Evolutionary conservation across 306 rosid species (phyloP), one percentile per base, ranked within the genome.

Genomic region (Trifolium repens): DNA sequence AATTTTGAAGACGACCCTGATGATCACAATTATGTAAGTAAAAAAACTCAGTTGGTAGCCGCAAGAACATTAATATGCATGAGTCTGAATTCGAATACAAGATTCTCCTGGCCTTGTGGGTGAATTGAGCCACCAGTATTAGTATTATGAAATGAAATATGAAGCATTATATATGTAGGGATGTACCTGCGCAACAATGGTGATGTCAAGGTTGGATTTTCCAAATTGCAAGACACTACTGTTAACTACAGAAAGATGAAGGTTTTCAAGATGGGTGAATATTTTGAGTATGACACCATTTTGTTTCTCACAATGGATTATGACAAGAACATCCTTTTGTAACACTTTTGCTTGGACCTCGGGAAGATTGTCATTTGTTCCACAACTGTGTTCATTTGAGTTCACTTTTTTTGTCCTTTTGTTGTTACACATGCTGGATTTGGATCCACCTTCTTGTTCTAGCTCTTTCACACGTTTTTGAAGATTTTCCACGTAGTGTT

Each of bases 151-250:
- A 17, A 17, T 17, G 19, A 34, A 4, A 34, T 22, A 22, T 22
- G 24, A 22, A 22, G 24, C 30, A 27, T 35, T 35, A 50, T 47
- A 15, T 15, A 54, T 17, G 30, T 24, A 3, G 34, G 7, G 35
- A 32, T 32, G 35, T 58, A 79, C 87, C 84, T 84, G 71, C 22
- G 84, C 82, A 62, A 73, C 7, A 10, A 84, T 77, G 55, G 87
- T 84, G 54, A 84, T 80, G 67, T 76, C 78, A 17, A 80, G 62
- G 11, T 44, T 62, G 61, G 79, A 77, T 5, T 68, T 80, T 6
- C 87, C 87, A 9, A 84, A 84, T 7, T 37, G 80, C 82, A 84
- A 77, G 67, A 77, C 75, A 39, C 82, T 80, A 76, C 67, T 77
- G 14, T 71, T 80, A 17, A 73, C 4, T 0, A 84, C 32, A 4